Conservation (phyloP, 495 filamentous ascomycete species). For the Paragyromitra xinjiangensis region DNA sequence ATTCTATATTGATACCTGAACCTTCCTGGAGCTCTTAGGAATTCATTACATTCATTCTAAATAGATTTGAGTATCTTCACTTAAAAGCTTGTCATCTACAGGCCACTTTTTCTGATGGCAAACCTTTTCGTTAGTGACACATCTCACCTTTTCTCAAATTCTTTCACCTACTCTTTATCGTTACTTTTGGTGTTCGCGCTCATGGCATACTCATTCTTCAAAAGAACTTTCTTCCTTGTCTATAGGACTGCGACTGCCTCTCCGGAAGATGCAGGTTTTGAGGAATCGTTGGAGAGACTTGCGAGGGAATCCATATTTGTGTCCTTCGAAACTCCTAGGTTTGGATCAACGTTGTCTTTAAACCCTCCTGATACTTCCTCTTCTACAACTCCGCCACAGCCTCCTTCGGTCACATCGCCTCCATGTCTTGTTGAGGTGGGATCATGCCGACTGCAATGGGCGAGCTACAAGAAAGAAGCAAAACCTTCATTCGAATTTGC, state of each 20-base stretch:
- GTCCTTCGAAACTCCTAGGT: constrained; percentile 26
- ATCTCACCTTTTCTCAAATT: neutral
- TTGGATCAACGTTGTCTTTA: neutral
- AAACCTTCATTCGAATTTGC: too few species aligned
- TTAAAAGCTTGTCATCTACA: neutral
- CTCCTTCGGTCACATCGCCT: neutral
- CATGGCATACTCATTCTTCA: constrained; percentile 5
- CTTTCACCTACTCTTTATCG: neutral
- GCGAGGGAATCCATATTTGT: constrained; percentile 8
- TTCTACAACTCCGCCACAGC: neutral
- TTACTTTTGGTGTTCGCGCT: neutral
- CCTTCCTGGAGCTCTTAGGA: neutral
- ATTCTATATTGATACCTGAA: neutral
- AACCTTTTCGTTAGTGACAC: neutral
- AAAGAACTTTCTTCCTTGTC: neutral
- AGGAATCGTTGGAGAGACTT: neutral
- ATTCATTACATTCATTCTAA: neutral
- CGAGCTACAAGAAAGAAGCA: neutral
- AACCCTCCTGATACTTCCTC: neutral
- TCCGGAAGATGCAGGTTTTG: neutral
- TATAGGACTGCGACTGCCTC: neutral
- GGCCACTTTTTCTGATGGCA: neutral
- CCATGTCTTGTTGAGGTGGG: neutral
- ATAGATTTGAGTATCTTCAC: neutral
- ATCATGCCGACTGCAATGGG: neutral